These are phyloP conservation scores for Leucocoprinus leucothites DNA, from an alignment of 768 basidiomycete genomes.

Conservation along the genomic window DNA sequence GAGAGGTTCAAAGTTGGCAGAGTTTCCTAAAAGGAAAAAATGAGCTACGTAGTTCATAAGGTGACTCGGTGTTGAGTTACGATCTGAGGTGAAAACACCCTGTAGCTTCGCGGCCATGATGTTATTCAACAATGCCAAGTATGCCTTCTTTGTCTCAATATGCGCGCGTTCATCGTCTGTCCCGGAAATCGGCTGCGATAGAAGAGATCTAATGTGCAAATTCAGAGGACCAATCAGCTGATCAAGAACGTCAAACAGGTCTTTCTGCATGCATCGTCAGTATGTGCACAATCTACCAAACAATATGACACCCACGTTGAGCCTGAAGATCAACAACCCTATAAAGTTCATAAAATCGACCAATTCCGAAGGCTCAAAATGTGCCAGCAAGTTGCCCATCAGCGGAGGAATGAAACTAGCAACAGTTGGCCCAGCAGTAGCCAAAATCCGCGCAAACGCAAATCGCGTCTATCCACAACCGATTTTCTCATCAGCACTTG, in stretches of 20 bases:
- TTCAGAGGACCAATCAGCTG: conserved; percentile 86
- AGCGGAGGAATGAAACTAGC: conserved; percentile 85
- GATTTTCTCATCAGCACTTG: neutral
- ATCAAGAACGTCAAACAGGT: conserved; percentile 86
- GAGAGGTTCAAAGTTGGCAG: conserved; percentile 67
- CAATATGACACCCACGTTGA: conserved; percentile 57
- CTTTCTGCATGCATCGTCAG: conserved; percentile 44
- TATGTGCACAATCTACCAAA: neutral
- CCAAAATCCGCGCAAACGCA: conserved; percentile 90
- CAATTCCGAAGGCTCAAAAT: conserved; percentile 90
- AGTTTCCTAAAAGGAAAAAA: conserved; percentile 30
- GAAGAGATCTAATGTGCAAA: conserved; percentile 71
- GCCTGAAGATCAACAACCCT: conserved; percentile 82
- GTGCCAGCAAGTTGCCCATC: conserved; percentile 86
- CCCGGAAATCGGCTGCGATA: conserved; percentile 79
- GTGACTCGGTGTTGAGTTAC: conserved; percentile 42
- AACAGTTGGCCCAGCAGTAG: conserved; percentile 82
- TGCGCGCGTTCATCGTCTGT: conserved; percentile 86
- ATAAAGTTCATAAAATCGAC: conserved; percentile 97
- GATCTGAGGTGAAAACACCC: conserved; percentile 81
- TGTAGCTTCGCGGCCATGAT: conserved; percentile 82
- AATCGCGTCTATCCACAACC: conserved; percentile 66
- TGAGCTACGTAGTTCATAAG: neutral
- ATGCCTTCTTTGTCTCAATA: conserved; percentile 82
- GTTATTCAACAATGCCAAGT: conserved; percentile 76